Conservation (phyloP, 1,139 yeast species). For the Candida frijolesensis region DNA sequence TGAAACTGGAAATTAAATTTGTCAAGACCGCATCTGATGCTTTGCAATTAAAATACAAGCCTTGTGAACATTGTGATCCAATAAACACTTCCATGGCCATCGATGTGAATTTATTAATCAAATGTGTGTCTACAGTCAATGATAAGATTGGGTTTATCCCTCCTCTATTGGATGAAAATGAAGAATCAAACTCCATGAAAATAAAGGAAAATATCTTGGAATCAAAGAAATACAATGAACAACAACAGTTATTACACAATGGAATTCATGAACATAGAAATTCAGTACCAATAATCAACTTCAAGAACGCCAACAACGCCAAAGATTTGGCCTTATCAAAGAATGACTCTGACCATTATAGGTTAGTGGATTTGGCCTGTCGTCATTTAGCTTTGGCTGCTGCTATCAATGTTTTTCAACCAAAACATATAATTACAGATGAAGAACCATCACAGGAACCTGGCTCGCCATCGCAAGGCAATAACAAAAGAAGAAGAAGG, state of each 20-base stretch:
- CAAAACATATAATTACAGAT: slow-evolving; percentile 15
- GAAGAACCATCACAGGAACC: slow-evolving; percentile 17
- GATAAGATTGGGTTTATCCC: slow-evolving; percentile 58
- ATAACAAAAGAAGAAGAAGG: slow-evolving; percentile 40
- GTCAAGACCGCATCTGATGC: slow-evolving; percentile 48
- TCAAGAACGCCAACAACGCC: slow-evolving; percentile 21
- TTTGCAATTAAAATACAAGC: slow-evolving; percentile 39
- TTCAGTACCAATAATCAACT: slow-evolving; percentile 12
- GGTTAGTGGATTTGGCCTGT: slow-evolving; percentile 77
- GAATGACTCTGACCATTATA: slow-evolving; percentile 67
- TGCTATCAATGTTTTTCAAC: slow-evolving; percentile 51
- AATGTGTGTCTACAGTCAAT: slow-evolving; percentile 63
- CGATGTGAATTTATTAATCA: slow-evolving; percentile 54
- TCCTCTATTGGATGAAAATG: slow-evolving; percentile 51
- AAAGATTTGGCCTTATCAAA: slow-evolving; percentile 43
- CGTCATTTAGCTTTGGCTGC: slow-evolving; percentile 85
- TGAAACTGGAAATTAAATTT: slow-evolving; percentile 49
- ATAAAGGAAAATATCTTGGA: slow-evolving; percentile 44
- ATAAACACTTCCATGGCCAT: slow-evolving; percentile 34
- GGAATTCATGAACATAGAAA: slow-evolving; percentile 13
- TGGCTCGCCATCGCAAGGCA: slow-evolving; percentile 16
- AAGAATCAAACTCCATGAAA: slow-evolving; percentile 39
- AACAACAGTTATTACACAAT: slow-evolving; percentile 27
- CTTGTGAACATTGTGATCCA: slow-evolving; percentile 60
- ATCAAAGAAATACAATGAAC: slow-evolving; percentile 26